Conservation (phyloP, 2,329 filamentous ascomycete genomes). For the Aspergillus oerlinghausenensis region DNA sequence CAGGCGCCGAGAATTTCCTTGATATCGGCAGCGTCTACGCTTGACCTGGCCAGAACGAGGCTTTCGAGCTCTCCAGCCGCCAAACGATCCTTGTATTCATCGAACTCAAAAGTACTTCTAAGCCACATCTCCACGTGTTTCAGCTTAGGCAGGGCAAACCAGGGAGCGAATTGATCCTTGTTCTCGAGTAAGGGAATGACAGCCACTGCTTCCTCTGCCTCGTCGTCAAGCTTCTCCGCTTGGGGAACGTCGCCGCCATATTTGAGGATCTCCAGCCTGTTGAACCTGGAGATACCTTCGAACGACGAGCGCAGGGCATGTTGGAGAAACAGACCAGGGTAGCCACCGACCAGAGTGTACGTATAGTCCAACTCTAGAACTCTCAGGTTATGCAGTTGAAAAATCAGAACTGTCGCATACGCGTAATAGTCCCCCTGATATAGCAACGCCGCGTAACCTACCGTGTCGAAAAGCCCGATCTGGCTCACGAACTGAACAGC, state of each 20-base stretch:
- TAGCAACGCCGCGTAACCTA: background rate
- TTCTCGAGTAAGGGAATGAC: background rate
- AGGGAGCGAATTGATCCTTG: background rate
- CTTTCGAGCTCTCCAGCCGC: background rate
- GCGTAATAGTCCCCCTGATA: background rate
- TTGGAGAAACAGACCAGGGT: background rate
- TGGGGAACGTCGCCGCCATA: background rate
- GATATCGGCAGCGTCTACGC: background rate
- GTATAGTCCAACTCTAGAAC: background rate
- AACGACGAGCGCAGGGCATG: background rate
- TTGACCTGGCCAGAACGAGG: background rate
- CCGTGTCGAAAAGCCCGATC: background rate
- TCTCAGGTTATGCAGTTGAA: background rate
- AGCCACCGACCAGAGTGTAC: background rate
- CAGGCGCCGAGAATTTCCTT: background rate
- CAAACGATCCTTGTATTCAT: background rate
- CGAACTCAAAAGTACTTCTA: background rate
- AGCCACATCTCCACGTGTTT: background rate
- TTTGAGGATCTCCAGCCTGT: background rate
- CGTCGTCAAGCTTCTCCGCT: background rate
- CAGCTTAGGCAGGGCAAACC: background rate
- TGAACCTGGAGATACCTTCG: background rate
- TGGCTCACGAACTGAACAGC: background rate
- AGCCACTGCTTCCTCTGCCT: background rate
- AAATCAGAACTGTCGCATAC: background rate